These are phyloP conservation scores for Euphorbia lathyris DNA, from an alignment of 345 rosid species.

Conservation along the genomic window DNA sequence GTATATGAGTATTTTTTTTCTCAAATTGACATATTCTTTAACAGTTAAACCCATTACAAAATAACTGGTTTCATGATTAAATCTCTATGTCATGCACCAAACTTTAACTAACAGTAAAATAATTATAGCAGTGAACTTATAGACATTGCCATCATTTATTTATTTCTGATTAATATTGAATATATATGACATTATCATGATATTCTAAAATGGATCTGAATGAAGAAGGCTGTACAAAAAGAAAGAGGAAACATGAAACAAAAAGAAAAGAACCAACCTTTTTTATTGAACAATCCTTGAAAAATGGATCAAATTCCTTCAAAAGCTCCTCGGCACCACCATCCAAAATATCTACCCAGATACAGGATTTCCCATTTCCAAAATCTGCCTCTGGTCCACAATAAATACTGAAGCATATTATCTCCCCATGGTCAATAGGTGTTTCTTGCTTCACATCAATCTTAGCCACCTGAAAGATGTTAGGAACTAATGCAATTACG, in stretches of 20 bases:
- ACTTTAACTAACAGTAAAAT: neutral
- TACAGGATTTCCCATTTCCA: slow-evolving; percentile 79
- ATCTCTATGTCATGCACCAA: neutral
- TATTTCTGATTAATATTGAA: neutral
- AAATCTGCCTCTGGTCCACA: slow-evolving; percentile 75
- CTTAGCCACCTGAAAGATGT: slow-evolving; percentile 75
- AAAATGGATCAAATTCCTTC: slow-evolving; percentile 65
- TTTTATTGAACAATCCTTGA: slow-evolving; percentile 59
- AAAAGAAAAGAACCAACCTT: slow-evolving; percentile 44
- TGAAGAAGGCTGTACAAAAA: slow-evolving; percentile 7
- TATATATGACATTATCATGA: slow-evolving; percentile 10
- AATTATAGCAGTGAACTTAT: neutral
- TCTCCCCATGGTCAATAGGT: slow-evolving; percentile 82
- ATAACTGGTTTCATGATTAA: neutral
- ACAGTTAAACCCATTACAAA: neutral
- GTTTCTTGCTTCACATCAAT: slow-evolving; percentile 90
- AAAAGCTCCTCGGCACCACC: slow-evolving; percentile 67
- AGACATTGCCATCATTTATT: neutral
- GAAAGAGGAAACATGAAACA: neutral
- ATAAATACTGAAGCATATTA: slow-evolving; percentile 88
- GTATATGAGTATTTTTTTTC: neutral
- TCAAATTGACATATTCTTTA: neutral
- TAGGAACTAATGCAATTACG: no score
- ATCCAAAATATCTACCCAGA: slow-evolving; percentile 96
- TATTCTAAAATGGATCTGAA: slow-evolving; percentile 4